Percentiles rank a stretch among this genome's conserved stretches.
phyloP scores from a whole-genome alignment of 352 stramenopile genomes.

The Phytophthora pinifolia region DNA sequence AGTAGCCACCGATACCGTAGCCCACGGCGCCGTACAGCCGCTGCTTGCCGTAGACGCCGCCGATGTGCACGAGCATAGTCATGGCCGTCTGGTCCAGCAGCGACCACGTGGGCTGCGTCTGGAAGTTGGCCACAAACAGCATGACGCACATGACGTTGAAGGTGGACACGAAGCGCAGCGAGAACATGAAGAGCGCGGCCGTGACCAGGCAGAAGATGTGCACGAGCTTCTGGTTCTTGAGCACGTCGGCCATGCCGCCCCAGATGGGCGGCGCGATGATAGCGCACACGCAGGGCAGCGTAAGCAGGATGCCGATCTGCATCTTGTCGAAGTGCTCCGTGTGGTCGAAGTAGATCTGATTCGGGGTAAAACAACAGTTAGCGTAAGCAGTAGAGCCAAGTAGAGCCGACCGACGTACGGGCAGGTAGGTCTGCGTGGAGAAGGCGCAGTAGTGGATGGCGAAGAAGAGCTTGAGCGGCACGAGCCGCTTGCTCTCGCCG shows the following conservation, averaged over 20 bases:
- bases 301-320: slow-evolving; percentile 73
- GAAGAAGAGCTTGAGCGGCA: slow-evolving; percentile 76
- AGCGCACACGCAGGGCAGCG: slow-evolving; percentile 66
- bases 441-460: slow-evolving; percentile 69
- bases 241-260: slow-evolving; percentile 58
- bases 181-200: slow-evolving; percentile 67
- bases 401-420: slow-evolving; percentile 28
- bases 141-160: slow-evolving; percentile 75
- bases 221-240: slow-evolving; percentile 65
- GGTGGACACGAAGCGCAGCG: slow-evolving; percentile 57
- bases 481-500: slow-evolving; percentile 57
- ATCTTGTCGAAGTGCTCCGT: slow-evolving; percentile 63
- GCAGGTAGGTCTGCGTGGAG: slow-evolving; percentile 67
- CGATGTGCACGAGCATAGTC: slow-evolving; percentile 56
- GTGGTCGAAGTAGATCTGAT: slow-evolving; percentile 54
- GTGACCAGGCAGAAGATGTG: slow-evolving; percentile 66
- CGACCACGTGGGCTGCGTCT: slow-evolving; percentile 64
- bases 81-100: slow-evolving; percentile 71
- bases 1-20: slow-evolving; percentile 67
- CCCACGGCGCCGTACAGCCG: slow-evolving; percentile 69
- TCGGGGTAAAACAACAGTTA: not conserved
- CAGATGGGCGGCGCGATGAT: slow-evolving; percentile 72
- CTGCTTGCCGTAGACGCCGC: slow-evolving; percentile 79
- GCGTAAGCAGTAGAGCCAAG: too few species aligned
- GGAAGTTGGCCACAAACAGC: slow-evolving; percentile 75